Percentiles rank a stretch among this genome's conserved stretches.
Evolutionary conservation across 2,329 filamentous ascomycete genomes (phyloP).

Genomic region (Alternaria triticina): DNA sequence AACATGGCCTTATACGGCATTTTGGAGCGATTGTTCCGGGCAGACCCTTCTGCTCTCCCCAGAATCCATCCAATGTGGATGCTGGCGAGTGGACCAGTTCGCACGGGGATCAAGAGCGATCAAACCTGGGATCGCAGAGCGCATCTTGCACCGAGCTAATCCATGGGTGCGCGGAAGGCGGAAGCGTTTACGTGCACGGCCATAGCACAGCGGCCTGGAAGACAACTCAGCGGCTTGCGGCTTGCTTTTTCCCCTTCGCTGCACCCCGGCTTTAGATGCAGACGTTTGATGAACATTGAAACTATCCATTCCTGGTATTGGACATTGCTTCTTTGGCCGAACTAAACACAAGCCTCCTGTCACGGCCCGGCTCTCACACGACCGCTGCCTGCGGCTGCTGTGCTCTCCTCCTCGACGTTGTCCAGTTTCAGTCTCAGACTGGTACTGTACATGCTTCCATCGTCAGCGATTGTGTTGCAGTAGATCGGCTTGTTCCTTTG

Average conservation of each 20-base stretch:
- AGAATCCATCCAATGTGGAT: constrained; percentile 20
- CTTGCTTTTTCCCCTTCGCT: constrained; percentile 38
- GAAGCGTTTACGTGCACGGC: constrained; percentile 43
- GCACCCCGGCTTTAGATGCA: constrained; percentile 35
- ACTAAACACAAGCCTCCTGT: constrained; percentile 38
- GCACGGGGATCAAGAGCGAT: constrained; percentile 24
- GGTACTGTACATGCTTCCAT: constrained; percentile 36
- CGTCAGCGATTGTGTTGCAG: constrained; percentile 37
- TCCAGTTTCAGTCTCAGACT: constrained; percentile 47
- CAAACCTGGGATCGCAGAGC: constrained; percentile 25
- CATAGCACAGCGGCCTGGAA: constrained; percentile 22
- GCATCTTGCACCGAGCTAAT: constrained; percentile 28
- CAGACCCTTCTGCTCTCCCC: constrained; percentile 20
- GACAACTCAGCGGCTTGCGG: constrained; percentile 29
- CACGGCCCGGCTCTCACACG: constrained; percentile 39
- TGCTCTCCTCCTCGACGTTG: constrained; percentile 38
- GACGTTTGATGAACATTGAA: constrained; percentile 38
- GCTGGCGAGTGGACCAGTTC: constrained; percentile 25
- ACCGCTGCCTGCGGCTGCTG: constrained; percentile 41
- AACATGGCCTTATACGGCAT: constrained; percentile 29
- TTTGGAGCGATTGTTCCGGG: constrained; percentile 22
- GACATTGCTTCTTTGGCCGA: constrained; percentile 36
- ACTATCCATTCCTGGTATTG: constrained; percentile 36
- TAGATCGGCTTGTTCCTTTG: constrained; percentile 31
- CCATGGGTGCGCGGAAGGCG: constrained; percentile 39